Base-by-base conservation (phyloP, 345 rosid genomes). In the Mercurialis annua region DNA sequence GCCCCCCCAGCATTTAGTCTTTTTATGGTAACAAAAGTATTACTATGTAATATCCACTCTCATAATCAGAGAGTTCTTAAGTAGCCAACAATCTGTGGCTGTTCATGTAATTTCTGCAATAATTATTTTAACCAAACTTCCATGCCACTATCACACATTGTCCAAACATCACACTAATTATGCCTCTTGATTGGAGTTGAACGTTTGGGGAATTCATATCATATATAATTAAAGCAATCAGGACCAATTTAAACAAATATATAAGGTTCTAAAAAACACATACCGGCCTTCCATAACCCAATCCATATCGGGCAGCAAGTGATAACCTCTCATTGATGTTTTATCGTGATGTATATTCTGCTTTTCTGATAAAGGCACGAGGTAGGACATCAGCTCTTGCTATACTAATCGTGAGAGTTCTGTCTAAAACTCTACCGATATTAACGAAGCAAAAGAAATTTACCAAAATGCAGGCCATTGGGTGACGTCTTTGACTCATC, bases 221-320 rank as follows among this genome's bases (percentile, higher is more conserved):
- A 26, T 34, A 0, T 42, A 17, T 44, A 61, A 17, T 24, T 16
- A 15, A 24, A 43, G 52, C 21, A 26, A 21, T 51, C 17, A 65
- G 43, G 47, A 20, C 6, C 27, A 18, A 34, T 47, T n/a, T 29
- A 44, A n/a, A 50, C 30, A 33, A 42, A 29, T 15, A n/a, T 18
- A 30, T 38, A n/a, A 59, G 68, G 7, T 29, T 53, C 24, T 23
- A 51, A 57, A 50, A 46, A 67, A 52, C 59, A 66, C 55, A 21
- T 76, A 84, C 88, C 78, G 49, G 75, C 81, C 82, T 76, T 81
- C 82, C 67, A 78, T 80, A 53, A 81, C 79, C 77, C 82, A 84
- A 52, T 84, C 85, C 88, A 84, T 84, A 68, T 84, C 75, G 4
- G 88, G 88, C 65, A 84, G 82, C 46, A 83, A 77, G 64, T 84